These are phyloP conservation scores for Syncephalastrum contaminatum DNA, from an alignment of 371 early-diverging fungal genomes.

Conservation along the genomic window DNA sequence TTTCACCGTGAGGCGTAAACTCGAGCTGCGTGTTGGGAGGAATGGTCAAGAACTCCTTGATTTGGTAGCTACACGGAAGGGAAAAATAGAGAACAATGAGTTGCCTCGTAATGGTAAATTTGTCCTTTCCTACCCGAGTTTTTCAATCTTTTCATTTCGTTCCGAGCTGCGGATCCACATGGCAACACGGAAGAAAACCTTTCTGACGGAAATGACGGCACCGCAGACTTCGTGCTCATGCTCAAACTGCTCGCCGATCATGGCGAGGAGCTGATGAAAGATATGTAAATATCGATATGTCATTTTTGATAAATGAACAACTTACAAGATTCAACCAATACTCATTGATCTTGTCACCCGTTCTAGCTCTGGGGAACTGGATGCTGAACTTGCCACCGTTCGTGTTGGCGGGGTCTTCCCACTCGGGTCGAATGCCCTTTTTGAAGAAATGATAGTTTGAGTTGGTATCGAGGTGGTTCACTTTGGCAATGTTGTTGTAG, in stretches of 20 bases:
- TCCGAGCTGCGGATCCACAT: conserved; percentile 87
- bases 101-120: neutral
- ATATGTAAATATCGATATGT: neutral
- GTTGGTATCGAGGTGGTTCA: conserved; percentile 75
- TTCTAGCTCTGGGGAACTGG: conserved; percentile 73
- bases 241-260: conserved; percentile 88
- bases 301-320: neutral
- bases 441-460: conserved; percentile 98
- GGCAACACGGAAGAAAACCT: conserved; percentile 77
- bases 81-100: neutral
- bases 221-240: conserved; percentile 86
- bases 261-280: conserved; percentile 70
- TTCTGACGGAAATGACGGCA: conserved; percentile 83
- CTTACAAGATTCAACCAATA: conserved; percentile 85
- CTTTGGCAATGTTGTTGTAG: conserved; percentile 84
- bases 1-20: conserved; percentile 47
- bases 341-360: conserved; percentile 75
- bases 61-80: conserved; percentile 41
- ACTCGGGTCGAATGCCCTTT: conserved; percentile 96
- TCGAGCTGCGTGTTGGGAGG: conserved; percentile 39
- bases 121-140: conserved; percentile 61
- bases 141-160: conserved; percentile 59
- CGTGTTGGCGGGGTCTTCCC: conserved; percentile 98
- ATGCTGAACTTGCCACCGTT: conserved; percentile 97
- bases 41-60: conserved; percentile 53